Base-by-base conservation (phyloP, 441 rosid species). In the Gossypium trilobum region DNA sequence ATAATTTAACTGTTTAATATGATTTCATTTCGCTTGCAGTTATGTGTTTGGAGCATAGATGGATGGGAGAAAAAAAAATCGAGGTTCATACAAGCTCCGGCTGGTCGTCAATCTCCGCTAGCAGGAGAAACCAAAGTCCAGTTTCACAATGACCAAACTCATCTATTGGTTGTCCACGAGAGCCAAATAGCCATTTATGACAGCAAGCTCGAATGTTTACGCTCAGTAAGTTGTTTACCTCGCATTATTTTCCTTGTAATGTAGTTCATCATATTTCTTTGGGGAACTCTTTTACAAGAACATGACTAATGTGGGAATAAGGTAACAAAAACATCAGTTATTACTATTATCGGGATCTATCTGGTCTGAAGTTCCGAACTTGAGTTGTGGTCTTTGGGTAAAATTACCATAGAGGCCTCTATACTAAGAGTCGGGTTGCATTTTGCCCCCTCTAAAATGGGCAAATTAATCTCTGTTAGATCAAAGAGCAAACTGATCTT, bases 21-120 rank as follows among this genome's bases (percentile, higher is more conserved):
- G 33, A 54, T 36, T 65, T 17, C 23, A 50, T 36, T 72, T 48
- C 56, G 10, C 29, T 71, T 82, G 64, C 76, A 90, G 91, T 81
- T 90, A 22, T 85, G 81, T 76, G 62, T 81, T 75, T 88, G 93
- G 93, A 90, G 86, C 75, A 82, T 86, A 42, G 93, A 90, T 74
- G 74, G 84, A 3, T 90, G 96, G 96, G 96, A 88, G 77, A 90
- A 88, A 82, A 86, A 84, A 84, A 88, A 88, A 84, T 81, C 85
- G 36, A 77, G 81, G 72, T 75, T 78, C 66, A 86, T 90, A 50
- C 92, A 82, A 68, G 75, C 78, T 29, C 90, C 91, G 46, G 68
- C 89, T 56, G 88, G 90, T 61, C 83, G 82, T 71, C 82, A 85
- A 78, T 81, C 89, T 54, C 76, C 85, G 17, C 56, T 76, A 46